These are phyloP conservation scores for Schizosaccharomyces lindneri DNA, from an alignment of 805 yeast genomes.

Conservation along the genomic window DNA sequence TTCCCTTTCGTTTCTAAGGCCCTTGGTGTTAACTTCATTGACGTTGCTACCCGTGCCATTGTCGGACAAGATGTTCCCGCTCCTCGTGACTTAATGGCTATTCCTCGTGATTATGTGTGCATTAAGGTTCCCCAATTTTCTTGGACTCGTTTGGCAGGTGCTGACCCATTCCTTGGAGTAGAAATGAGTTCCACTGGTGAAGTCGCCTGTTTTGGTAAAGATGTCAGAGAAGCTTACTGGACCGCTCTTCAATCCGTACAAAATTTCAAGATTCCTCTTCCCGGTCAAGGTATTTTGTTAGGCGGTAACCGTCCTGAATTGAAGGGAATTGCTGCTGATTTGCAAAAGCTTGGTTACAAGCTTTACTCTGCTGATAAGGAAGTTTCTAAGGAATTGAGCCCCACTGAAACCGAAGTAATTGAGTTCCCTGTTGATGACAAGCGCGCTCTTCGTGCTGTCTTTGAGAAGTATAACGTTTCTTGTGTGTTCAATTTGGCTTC, in stretches of 20 bases:
- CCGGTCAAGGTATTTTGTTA: conserved; percentile 69
- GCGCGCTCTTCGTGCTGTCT: conserved; percentile 77
- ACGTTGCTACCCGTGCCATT: conserved; percentile 89
- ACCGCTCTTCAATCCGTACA: conserved; percentile 86
- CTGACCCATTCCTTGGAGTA: conserved; percentile 92
- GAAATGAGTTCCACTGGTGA: conserved; percentile 99
- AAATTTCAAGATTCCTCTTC: conserved; percentile 86
- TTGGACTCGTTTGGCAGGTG: conserved; percentile 88
- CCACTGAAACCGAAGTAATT: conserved; percentile 23
- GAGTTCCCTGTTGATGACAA: conserved; percentile 85
- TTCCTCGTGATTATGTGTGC: conserved; percentile 62
- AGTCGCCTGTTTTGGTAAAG: conserved; percentile 88
- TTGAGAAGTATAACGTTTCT: conserved; percentile 61
- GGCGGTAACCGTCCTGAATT: conserved; percentile 78
- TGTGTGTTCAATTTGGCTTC: conserved; percentile 82
- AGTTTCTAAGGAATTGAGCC: conserved; percentile 20
- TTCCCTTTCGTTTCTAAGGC: conserved; percentile 97
- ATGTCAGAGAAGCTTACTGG: conserved; percentile 97
- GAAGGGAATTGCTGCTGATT: conserved; percentile 44
- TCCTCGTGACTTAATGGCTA: conserved; percentile 38
- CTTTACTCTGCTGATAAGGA: conserved; percentile 51
- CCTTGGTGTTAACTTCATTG: conserved; percentile 86
- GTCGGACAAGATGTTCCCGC: conserved; percentile 76
- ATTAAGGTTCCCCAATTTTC: conserved; percentile 94
- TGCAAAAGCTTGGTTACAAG: conserved; percentile 56